Base-by-base conservation (phyloP, 2,329 filamentous ascomycete genomes). In the Bisporella sp. region DNA sequence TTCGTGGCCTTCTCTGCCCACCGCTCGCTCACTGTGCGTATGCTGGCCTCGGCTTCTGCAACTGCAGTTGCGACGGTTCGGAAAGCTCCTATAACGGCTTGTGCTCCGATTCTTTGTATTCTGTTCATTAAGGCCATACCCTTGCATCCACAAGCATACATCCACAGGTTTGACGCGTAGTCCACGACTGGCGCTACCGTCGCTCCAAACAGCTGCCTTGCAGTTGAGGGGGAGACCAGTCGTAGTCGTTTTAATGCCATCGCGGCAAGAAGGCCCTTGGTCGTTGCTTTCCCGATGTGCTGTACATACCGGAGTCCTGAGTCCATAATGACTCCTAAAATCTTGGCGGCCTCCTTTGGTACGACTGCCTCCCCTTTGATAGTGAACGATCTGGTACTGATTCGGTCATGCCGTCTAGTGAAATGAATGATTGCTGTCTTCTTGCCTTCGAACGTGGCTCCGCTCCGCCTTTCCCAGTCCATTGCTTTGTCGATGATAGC, bases 401-500 rank as follows among this genome's bases (percentile, higher is more conserved):
- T 30, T 33, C 42, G 46, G 47, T 46, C 37, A 13, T 32, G 11
- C 31, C 42, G 46, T 11, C 51, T 33, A 11, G 51, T 50, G 42
- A 50, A 53, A 29, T 61, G 50, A 5, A 62, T 61, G 37, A 62
- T 54, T 8, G 54, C 48, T 29, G 59, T 64, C 54, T 62, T 64
- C 7, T 60, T 55, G 28, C 45, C 48, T 49, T 62, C 52, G 31
- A 65, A 62, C 6, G 55, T 61, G 33, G 59, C 56, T 21, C 35
- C 35, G 35, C 35, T 39, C 13, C 35, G 35, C 35, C 35, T 39
- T 13, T 39, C 35, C 13, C 35, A 39, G 35, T 39, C 35, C 9
- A 39, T 11, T 13, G 35, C 35, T 13, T 39, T 13, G 35, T 39
- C 13, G 13, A 39, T 39, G 13, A 39, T 39, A 39, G 3, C 13